phyloP scores from a whole-genome alignment of 2,329 filamentous ascomycete species.

The Emergomyces orientalis region DNA sequence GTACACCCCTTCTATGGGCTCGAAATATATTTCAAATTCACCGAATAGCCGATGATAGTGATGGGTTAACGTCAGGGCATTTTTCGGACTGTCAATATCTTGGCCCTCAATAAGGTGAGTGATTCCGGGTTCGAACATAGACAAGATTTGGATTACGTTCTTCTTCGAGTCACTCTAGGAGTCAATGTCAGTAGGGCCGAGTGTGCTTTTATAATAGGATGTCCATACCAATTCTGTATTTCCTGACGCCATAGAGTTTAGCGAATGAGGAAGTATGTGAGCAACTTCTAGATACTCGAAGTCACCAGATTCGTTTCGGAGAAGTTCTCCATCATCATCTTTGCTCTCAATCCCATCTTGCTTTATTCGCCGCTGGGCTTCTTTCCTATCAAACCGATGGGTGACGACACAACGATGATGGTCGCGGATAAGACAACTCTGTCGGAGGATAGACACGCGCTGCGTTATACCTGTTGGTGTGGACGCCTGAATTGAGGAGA shows the following conservation, averaged over 20 bases:
- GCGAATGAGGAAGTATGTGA: conserved; percentile 17
- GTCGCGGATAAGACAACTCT: conserved; percentile 13
- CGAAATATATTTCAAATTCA: conserved; percentile 23
- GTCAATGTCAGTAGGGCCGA: neutral
- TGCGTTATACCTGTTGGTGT: neutral
- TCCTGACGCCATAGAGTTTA: conserved; percentile 10
- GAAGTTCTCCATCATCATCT: conserved; percentile 14
- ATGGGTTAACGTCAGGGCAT: conserved; percentile 5
- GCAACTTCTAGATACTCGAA: conserved; percentile 16
- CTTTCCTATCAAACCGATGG: conserved; percentile 13
- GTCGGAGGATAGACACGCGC: conserved; percentile 8
- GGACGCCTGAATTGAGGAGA: neutral
- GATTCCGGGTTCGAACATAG: conserved; percentile 34
- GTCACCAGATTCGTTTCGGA: conserved; percentile 5
- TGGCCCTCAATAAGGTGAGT: conserved; percentile 29
- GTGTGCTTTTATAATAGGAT: neutral
- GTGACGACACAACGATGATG: conserved; percentile 14
- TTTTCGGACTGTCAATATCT: conserved; percentile 23
- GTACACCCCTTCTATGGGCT: conserved; percentile 16
- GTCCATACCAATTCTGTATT: conserved; percentile 13
- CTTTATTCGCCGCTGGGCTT: conserved; percentile 12
- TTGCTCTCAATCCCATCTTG: conserved; percentile 11
- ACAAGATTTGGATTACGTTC: conserved; percentile 29
- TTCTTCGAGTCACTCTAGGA: conserved; percentile 20
- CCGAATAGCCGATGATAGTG: conserved; percentile 2